A percentile compares a stretch with the other conserved stretches of the same genome.
Conservation (phyloP, 2,329 filamentous ascomycete genomes). For the Pseudogymnoascus sp. region DNA sequence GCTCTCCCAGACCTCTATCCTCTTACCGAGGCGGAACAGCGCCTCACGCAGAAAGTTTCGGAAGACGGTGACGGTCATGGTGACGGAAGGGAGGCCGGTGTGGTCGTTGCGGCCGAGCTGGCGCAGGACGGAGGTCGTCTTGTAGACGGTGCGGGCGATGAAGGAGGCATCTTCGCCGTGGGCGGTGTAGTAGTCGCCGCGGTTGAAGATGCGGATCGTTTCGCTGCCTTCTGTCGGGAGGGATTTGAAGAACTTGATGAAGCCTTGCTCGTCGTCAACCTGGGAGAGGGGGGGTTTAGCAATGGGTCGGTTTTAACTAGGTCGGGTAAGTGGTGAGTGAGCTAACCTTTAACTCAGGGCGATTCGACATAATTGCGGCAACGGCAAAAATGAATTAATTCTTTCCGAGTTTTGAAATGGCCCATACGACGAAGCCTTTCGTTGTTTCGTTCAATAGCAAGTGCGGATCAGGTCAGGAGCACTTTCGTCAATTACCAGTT, state of each 20-base stretch:
- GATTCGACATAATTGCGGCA: conserved; percentile 37
- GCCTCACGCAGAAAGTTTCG: conserved; percentile 92
- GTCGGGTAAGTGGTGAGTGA: background rate
- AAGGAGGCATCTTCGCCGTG: conserved; percentile 78
- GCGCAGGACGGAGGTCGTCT: conserved; percentile 89
- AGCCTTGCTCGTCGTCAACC: conserved; percentile 95
- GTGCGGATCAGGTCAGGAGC: background rate
- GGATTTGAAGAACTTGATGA: conserved; percentile 94
- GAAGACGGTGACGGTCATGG: conserved; percentile 90
- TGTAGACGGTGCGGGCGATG: conserved; percentile 83
- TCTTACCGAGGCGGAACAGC: conserved; percentile 81
- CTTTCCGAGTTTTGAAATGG: background rate
- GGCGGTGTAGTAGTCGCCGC: conserved; percentile 93
- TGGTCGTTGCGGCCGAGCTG: conserved; percentile 78
- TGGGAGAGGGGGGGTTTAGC: background rate
- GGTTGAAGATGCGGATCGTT: conserved; percentile 84
- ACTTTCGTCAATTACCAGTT: background rate
- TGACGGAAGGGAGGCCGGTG: conserved; percentile 84
- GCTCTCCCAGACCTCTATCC: conserved; percentile 83
- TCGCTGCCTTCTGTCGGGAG: conserved; percentile 62
- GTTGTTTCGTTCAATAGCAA: background rate
- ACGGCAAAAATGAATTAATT: background rate
- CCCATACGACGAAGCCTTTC: background rate
- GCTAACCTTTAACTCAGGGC: conserved; percentile 44
- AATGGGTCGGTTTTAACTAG: conserved; percentile 1